A percentile compares a stretch with the other conserved stretches of the same genome.
These are phyloP conservation scores for Acidiella bohemica DNA, from an alignment of 495 filamentous ascomycete species.

Conservation along the genomic window DNA sequence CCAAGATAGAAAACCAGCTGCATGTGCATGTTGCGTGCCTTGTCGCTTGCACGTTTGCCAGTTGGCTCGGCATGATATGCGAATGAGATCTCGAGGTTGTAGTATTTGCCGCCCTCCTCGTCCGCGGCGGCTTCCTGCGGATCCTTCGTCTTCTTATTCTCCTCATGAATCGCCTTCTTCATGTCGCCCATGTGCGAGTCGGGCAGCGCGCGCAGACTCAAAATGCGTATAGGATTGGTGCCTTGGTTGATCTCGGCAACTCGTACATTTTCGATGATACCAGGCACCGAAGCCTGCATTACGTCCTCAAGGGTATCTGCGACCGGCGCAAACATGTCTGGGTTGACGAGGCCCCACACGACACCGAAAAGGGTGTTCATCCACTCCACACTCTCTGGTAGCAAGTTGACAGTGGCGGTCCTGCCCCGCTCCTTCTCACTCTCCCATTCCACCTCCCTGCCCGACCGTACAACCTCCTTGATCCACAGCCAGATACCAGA, in stretches of 20 bases:
- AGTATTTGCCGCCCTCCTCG: slow-evolving; percentile 84
- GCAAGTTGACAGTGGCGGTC: slow-evolving; percentile 65
- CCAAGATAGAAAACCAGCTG: slow-evolving; percentile 87
- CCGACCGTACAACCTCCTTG: slow-evolving; percentile 67
- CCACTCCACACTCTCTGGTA: slow-evolving; percentile 91
- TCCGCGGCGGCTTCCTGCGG: slow-evolving; percentile 77
- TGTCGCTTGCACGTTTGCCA: slow-evolving; percentile 53
- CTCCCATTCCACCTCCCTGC: slow-evolving; percentile 75
- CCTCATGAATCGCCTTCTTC: slow-evolving; percentile 62
- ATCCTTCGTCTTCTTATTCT: slow-evolving; percentile 69
- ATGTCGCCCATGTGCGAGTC: slow-evolving; percentile 54
- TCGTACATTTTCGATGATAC: slow-evolving; percentile 80
- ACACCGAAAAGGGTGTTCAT: slow-evolving; percentile 75
- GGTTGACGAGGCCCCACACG: slow-evolving; percentile 81
- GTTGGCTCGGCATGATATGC: slow-evolving; percentile 81
- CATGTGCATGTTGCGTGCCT: slow-evolving; percentile 89
- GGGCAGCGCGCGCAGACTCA: slow-evolving; percentile 80
- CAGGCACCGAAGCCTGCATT: slow-evolving; percentile 88
- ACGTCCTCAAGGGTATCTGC: slow-evolving; percentile 75
- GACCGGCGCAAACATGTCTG: slow-evolving; percentile 73
- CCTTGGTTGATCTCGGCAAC: slow-evolving; percentile 95
- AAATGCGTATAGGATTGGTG: slow-evolving; percentile 72
- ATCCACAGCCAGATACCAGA: slow-evolving; percentile 78
- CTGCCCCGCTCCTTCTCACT: slow-evolving; percentile 74
- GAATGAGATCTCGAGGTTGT: slow-evolving; percentile 87